Evolutionary conservation across 495 filamentous ascomycete species (phyloP).

Genomic region (Umbilicaria muhlenbergii): DNA sequence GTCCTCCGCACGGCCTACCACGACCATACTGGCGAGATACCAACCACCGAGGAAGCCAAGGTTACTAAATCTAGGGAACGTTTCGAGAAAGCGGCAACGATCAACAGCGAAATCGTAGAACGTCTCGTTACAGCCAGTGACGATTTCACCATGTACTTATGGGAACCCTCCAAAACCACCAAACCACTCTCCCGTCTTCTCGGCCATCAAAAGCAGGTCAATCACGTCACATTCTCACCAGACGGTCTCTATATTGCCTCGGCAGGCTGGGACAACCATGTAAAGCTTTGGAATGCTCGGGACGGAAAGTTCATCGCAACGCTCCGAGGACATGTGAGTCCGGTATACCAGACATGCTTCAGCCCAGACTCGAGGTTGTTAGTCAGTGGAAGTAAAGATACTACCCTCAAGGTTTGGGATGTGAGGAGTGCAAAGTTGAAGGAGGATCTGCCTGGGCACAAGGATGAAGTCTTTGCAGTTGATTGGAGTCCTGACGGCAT

Average conservation of each 20-base stretch:
- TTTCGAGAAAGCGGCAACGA: constrained; percentile 77
- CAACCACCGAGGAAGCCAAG: constrained; percentile 52
- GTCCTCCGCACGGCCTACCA: constrained; percentile 78
- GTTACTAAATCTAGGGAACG: constrained; percentile 60
- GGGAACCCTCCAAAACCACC: constrained; percentile 64
- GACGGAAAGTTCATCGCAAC: constrained; percentile 72
- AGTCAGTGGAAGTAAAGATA: constrained; percentile 79
- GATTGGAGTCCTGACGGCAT: constrained; percentile 84
- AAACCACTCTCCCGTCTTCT: constrained; percentile 80
- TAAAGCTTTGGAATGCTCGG: constrained; percentile 69
- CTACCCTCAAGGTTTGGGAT: constrained; percentile 90
- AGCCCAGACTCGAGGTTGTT: constrained; percentile 75
- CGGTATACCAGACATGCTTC: constrained; percentile 83
- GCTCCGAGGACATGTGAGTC: constrained; percentile 80
- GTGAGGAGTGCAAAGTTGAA: constrained; percentile 67
- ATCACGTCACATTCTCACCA: constrained; percentile 87
- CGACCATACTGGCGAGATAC: constrained; percentile 64
- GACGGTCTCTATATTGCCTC: constrained; percentile 77
- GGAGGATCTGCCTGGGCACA: constrained; percentile 81
- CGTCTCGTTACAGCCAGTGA: constrained; percentile 81
- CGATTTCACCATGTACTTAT: constrained; percentile 93
- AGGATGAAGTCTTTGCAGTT: constrained; percentile 87
- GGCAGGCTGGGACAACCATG: constrained; percentile 80
- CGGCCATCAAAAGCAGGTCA: constrained; percentile 93
- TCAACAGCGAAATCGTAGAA: constrained; percentile 66